Evolutionary conservation across 1,284 basidiomycete species (phyloP), one percentile per base, ranked within the genome.

Genomic region (Naganishia liquefaciens): DNA sequence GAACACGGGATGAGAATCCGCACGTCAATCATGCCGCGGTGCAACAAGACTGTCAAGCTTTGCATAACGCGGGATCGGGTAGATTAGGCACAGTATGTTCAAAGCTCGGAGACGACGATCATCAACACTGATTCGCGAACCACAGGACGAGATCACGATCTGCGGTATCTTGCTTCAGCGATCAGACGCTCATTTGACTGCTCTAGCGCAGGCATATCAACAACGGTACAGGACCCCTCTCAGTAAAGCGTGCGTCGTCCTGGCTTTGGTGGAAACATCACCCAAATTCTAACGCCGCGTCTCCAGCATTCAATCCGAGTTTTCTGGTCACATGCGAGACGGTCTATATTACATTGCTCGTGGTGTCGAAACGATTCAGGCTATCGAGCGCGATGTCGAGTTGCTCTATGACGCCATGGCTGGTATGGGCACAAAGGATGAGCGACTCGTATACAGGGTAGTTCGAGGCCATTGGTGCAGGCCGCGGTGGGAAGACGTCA

Each of bases 401-500:
- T 58, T 75, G 37, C 66, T 80, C 46, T 72, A 79, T 62, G 72
- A 65, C 4, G 74, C 76, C 25, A 79, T 79, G 77, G 54, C 68
- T 0, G 78, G 78, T n/a, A 70, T 74, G 70, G 78, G 77, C 33
- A 80, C 78, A 9, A 79, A 79, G 69, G 78, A 80, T 63, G 79
- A 80, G 69, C 63, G 78, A 37, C 64, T 80, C 65, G 71, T 74
- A 61, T 80, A 76, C 66, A 73, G 79, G 44, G 68, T 80, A 53
- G 72, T 76, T 42, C 66, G 79, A 54, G 63, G 62, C 23, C 78
- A 79, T 68, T 80, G 79, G 79, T 76, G 79, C 70, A 66, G 75
- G 58, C 75, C 72, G 6, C 70, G 77, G 33, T 80, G 77, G 66
- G 69, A 66, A 28, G 74, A 75, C 25, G 74, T 80, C 70, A 80